Base-by-base conservation (phyloP, 2,329 filamentous ascomycete species). In the Monosporascus sp. region DNA sequence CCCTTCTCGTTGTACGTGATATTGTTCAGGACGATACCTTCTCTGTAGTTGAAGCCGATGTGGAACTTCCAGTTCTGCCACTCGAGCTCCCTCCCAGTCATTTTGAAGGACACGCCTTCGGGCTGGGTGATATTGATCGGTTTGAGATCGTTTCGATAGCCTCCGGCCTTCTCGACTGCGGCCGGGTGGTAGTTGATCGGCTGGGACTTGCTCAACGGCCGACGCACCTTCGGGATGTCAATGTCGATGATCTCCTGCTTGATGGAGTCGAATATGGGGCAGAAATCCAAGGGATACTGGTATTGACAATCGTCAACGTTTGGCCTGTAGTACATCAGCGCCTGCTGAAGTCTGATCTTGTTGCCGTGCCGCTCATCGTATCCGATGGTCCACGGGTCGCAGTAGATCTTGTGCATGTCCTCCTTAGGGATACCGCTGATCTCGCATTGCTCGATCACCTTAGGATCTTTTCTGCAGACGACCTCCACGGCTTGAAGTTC, bases 61-160 rank as follows among this genome's bases (percentile, higher is more conserved):
- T 96, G 92, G 59, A 96, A 83, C 63, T 83, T 93, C 88, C 91
- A 97, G 67, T 95, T 96, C 70, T 96, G 91, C 92, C 92, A 96
- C 59, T 85, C 83, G 49, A 96, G 79, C 46, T 82, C 82, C 11
- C 90, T 76, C 1, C 89, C 89, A 3, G 86, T 80, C 60, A 96
- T 75, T 20, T 79, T 84, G 76, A 96, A 97, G 0, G 89, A 94
- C 0, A 96, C 91, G 17, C 92, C 92, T 62, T 95, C 89, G 0
- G 90, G 90, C 65, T 95, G 90, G 1, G 88, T 91, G 65, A 95
- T 91, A 68, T 92, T 85, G 68, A 95, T 88, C 1, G 90, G 89
- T 77, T 95, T 96, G 51, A 96, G 70, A 60, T 93, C 86, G 2
- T 76, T 86, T 31, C 91, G 78, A 72, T 86, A 96, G 0, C 91